Base-by-base conservation (phyloP, 2,329 filamentous ascomycete genomes). In the Alternaria postmessia region DNA sequence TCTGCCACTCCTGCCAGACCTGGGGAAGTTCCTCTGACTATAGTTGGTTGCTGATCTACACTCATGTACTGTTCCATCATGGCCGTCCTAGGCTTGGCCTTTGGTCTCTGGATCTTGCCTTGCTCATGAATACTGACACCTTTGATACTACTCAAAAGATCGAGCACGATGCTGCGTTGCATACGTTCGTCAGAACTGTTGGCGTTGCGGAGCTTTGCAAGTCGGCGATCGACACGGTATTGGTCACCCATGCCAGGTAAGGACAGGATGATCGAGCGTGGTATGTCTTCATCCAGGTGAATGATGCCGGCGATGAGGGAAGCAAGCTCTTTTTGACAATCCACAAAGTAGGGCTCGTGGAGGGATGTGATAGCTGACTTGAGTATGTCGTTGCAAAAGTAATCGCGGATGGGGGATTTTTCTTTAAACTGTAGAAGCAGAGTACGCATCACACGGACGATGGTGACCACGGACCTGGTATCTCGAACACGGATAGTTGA, bases 331-430 rank as follows among this genome's bases (percentile, higher is more conserved):
- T 94, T 94, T 73, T 99, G 95, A 63, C 96, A 87, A 68, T 99
- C 95, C 34, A 97, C 94, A 78, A 98, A 99, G 78, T 98, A 97
- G 0, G 93, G 90, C 68, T 99, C 95, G 79, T 98, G 92, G 51
- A 99, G 88, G 2, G 92, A 96, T 2, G 90, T 92, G 75, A 97
- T 92, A 72, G 91, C 94, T 0, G 93, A 93, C 81, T 94, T 92
- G 51, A 99, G 86, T 3, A 98, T 92, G 67, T 97, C 91, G 5
- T 89, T 88, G 53, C 89, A 93, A 73, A 98, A 94, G 78, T 94
- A 99, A 73, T 97, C 93, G 53, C 94, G 89, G 63, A 98, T 90
- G 7, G 79, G 63, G 78, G 81, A 61, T 68, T 79, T 72, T 46
- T 82, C 78, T 41, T 81, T 79, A 74, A 97, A 97, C 62, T 94